Evolutionary conservation across 2,329 filamentous ascomycete species (phyloP).

Genomic region (Hypoxylon sp.): DNA sequence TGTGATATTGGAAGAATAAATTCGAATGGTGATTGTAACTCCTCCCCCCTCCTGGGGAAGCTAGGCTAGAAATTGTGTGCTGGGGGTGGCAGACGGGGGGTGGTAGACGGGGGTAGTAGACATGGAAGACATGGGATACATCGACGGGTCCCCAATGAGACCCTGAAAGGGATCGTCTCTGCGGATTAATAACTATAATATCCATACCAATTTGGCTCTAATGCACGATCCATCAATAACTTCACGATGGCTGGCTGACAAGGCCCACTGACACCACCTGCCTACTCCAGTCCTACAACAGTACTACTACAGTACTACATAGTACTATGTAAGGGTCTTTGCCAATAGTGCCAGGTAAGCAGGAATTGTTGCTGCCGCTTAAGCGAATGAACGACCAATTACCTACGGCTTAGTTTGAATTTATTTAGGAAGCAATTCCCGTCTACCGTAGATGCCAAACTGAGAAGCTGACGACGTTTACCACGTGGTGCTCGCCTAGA

Average conservation of each 20-base stretch:
- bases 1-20: constrained; percentile 27
- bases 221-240: constrained; percentile 49
- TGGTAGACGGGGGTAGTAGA: too few relatives aligned
- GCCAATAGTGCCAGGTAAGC: constrained; percentile 44
- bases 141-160: constrained; percentile 32
- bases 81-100: constrained; percentile 1
- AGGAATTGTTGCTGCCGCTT: constrained; percentile 34
- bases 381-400: constrained; percentile 38
- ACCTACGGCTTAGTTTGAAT: constrained; percentile 27
- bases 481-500: constrained; percentile 46
- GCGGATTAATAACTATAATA: constrained; percentile 44
- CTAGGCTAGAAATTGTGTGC: constrained; percentile 40
- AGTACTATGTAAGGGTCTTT: constrained; percentile 45
- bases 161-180: constrained; percentile 36
- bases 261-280: constrained; percentile 47
- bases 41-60: constrained; percentile 38
- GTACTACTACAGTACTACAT: background rate
- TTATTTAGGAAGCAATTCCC: constrained; percentile 43
- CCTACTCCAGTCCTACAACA: constrained; percentile 40
- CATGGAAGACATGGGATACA: background rate
- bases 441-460: constrained; percentile 37
- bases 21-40: constrained; percentile 21
- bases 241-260: constrained; percentile 46
- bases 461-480: constrained; percentile 45
- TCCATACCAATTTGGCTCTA: constrained; percentile 46